phyloP scores from a whole-genome alignment of 129 eudicot genomes.

The Escallonia rubra region DNA sequence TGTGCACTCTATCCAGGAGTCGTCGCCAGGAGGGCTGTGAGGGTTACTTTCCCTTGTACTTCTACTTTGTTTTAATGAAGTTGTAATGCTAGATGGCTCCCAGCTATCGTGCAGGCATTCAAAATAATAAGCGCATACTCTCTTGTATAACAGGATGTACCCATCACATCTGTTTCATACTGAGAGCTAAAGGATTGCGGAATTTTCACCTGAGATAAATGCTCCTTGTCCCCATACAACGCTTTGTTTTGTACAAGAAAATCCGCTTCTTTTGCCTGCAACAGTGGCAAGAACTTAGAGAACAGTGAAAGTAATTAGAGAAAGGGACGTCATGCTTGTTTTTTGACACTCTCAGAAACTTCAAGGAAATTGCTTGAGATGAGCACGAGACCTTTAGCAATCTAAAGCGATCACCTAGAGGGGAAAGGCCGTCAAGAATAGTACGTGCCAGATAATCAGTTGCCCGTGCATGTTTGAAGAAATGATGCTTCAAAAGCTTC shows the following conservation, averaged over 20 bases:
- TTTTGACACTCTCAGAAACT: background rate
- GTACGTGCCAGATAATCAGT: constrained; percentile 61
- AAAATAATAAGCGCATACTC: too few species aligned
- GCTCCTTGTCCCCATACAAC: constrained; percentile 78
- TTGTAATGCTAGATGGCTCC: too few species aligned
- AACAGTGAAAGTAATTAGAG: constrained; percentile 3
- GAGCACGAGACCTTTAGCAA: constrained; percentile 61
- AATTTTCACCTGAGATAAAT: constrained; percentile 75
- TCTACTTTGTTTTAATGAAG: too few species aligned
- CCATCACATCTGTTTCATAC: background rate
- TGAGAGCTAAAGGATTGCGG: background rate
- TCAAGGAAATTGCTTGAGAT: constrained; percentile 17
- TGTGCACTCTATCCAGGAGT: too few species aligned
- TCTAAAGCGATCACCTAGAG: constrained; percentile 87
- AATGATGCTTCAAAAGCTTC: constrained; percentile 81
- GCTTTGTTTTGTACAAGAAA: constrained; percentile 77
- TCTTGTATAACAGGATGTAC: background rate
- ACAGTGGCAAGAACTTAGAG: constrained; percentile 5
- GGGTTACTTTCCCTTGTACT: too few species aligned
- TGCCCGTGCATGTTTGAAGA: constrained; percentile 74
- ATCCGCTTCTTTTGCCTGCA: constrained; percentile 94
- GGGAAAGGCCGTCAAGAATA: constrained; percentile 69
- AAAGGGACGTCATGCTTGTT: background rate
- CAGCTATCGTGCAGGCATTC: too few species aligned
- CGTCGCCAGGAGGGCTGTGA: too few species aligned